Evolutionary conservation across 2,329 filamentous ascomycete species (phyloP), one percentile per base, ranked within the genome.

Genomic region (Fusarium staphyleae): DNA sequence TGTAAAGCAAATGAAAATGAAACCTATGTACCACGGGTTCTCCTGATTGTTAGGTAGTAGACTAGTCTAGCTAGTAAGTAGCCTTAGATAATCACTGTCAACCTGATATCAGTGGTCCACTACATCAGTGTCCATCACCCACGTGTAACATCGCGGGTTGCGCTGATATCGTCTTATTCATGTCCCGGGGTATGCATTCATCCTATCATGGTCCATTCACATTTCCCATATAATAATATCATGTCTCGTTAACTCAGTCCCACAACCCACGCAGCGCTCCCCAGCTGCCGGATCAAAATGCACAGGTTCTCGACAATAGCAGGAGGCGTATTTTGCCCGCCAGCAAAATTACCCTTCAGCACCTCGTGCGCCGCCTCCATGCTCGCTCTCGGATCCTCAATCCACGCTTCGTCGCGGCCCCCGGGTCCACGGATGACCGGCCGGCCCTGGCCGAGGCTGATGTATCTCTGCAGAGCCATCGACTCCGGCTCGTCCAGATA

Each of bases 241-340:
- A 30, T 14, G 13, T 24, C 34, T 8, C 24, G 43, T 59, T 42
- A 74, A 12, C 70, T 67, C 39, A 74, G 30, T 5, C 72, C 72
- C 12, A 73, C 71, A 12, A 69, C 69, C 71, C 72, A 73, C 3
- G 81, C 79, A 4, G 81, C 81, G 60, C 78, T 76, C 4, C 81
- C 81, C 45, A 89, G 69, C 57, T 86, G 84, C 57, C 80, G 80
- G 63, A 90, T 81, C 60, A 90, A 71, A 37, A 84, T 79, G 37
- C 85, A 81, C 40, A 90, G 69, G 55, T 89, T 90, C 62, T 88
- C 86, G 2, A 89, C 86, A 36, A 91, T 77, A 1, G 86, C 81
- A 11, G 87, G 84, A 52, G 78, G 62, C 7, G 71, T 68, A 24
- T 79, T 77, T 24, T 75, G 71, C 1, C 72, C 73, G 1, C 69